Base-by-base conservation (phyloP, 495 filamentous ascomycete species). In the Aeminium ludgeri region DNA sequence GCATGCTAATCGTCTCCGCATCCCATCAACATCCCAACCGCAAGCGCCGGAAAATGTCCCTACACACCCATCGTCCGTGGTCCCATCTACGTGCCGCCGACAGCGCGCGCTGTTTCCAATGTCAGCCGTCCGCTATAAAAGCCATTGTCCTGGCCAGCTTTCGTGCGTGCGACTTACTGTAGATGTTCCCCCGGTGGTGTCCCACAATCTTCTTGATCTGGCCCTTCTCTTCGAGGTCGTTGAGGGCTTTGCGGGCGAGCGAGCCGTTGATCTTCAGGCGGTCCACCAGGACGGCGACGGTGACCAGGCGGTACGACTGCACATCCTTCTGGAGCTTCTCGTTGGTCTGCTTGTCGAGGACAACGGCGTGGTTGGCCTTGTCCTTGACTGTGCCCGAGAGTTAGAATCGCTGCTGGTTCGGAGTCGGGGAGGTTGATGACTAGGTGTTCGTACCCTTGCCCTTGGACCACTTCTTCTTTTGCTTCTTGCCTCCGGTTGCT, bases 381-480 rank as follows among this genome's bases (percentile, higher is more conserved):
- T 99, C 91, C 86, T 99, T 99, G 70, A 99, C 91, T 94, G 46
- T 63, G 58, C 44, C 30, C 33, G 30, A 49, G 35, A 35, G 30
- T 30, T 15, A 33, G 20, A 38, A 49, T 39, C 42, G 52, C 38
- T 43, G 37, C 27, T 44, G 41, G 18, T 20, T 32, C 46, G 34
- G 45, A 40, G 13, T 38, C 29, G 8, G 34, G 20, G 36, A 38
- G 47, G 30, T 5, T 35, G n/a, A 18, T 30, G 32, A 6, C 32
- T 18, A 37, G 29, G 39, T 20, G 10, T 31, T 18, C 70, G 55
- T 76, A 86, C 82, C 82, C 76, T 94, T 94, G 67, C 85, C 91
- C 83, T 95, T 97, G 55, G 86, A 94, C 87, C 87, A 95, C 87
- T 95, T 93, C 84, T 96, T 96, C 83, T 94, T 93, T 64, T 87